phyloP scores from a whole-genome alignment of 495 filamentous ascomycete genomes.

The Neurospora terricola region DNA sequence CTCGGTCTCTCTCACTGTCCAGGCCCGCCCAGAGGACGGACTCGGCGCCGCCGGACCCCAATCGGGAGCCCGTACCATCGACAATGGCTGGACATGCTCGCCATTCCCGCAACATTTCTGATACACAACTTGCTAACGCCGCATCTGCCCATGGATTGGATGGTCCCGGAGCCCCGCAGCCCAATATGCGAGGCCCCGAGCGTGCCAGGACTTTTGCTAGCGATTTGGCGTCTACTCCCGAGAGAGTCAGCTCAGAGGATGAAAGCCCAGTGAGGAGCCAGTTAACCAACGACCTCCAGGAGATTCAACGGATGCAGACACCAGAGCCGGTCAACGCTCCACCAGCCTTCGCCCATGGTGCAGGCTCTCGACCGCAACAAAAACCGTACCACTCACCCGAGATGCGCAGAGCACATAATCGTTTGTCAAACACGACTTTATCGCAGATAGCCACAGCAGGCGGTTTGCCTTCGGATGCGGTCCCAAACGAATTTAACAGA shows the following conservation, averaged over 20 bases:
- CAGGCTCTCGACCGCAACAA: conserved; percentile 43
- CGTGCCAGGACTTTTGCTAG: conserved; percentile 24
- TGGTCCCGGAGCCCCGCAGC: conserved; percentile 10
- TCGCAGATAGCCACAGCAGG: conserved; percentile 62
- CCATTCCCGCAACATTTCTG: conserved; percentile 32
- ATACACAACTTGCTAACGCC: conserved; percentile 17
- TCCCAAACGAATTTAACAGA: not conserved
- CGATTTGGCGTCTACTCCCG: conserved; percentile 37
- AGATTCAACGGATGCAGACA: conserved; percentile 45
- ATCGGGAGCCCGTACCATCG: conserved; percentile 34
- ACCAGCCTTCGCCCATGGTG: conserved; percentile 56
- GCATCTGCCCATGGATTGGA: conserved; percentile 5
- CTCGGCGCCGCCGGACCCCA: conserved; percentile 32
- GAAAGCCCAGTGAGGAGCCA: conserved; percentile 23
- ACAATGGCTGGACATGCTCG: conserved; percentile 29
- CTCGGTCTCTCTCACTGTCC: conserved; percentile 41
- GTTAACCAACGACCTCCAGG: conserved; percentile 36
- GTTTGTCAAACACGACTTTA: conserved; percentile 73
- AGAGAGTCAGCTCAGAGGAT: conserved; percentile 52
- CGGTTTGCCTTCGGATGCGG: conserved; percentile 25
- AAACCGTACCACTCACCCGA: conserved; percentile 65
- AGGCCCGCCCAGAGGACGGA: conserved; percentile 33
- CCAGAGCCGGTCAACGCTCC: conserved; percentile 66
- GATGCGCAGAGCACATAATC: conserved; percentile 63
- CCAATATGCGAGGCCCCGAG: conserved; percentile 16